phyloP scores from a whole-genome alignment of 192 early-diverging fungal genomes.

The Backusella parvicylindrica region DNA sequence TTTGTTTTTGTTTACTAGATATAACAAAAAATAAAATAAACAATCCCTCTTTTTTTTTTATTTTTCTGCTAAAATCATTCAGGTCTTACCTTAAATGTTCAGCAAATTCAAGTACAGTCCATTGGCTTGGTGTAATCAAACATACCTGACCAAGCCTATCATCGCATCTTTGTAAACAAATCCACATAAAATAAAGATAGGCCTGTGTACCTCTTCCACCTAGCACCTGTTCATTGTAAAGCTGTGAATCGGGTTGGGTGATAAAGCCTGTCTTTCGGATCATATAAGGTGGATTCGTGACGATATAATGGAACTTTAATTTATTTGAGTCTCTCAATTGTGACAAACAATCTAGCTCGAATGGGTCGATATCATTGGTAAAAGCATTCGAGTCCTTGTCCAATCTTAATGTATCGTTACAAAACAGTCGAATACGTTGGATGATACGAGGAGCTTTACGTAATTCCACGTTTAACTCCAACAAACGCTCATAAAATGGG shows the following conservation, averaged over 20 bases:
- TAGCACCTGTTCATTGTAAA: slow-evolving; percentile 47
- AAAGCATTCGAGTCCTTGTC: slow-evolving; percentile 9
- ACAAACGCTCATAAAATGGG: slow-evolving; percentile 40
- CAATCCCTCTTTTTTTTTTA: neutral
- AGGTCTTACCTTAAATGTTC: slow-evolving; percentile 41
- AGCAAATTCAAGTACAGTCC: slow-evolving; percentile 57
- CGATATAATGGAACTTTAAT: slow-evolving; percentile 53
- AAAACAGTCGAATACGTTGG: slow-evolving; percentile 41
- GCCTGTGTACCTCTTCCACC: slow-evolving; percentile 50
- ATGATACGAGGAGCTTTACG: slow-evolving; percentile 13
- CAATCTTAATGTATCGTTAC: slow-evolving; percentile 52
- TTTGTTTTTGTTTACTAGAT: neutral
- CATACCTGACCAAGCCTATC: slow-evolving; percentile 43
- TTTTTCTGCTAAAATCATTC: neutral
- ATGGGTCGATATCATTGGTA: slow-evolving; percentile 4
- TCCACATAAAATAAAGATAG: slow-evolving; percentile 59
- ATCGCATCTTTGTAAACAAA: slow-evolving; percentile 47
- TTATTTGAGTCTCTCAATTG: slow-evolving; percentile 34
- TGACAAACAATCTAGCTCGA: slow-evolving; percentile 41
- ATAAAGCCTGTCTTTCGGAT: slow-evolving; percentile 56
- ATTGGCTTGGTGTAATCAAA: slow-evolving; percentile 59
- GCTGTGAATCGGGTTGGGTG: slow-evolving; percentile 40
- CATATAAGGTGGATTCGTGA: slow-evolving; percentile 62
- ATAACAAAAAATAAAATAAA: neutral
- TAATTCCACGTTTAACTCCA: neutral